phyloP scores from a whole-genome alignment of 1,284 basidiomycete species.

The Ceratobasidium sp. region DNA sequence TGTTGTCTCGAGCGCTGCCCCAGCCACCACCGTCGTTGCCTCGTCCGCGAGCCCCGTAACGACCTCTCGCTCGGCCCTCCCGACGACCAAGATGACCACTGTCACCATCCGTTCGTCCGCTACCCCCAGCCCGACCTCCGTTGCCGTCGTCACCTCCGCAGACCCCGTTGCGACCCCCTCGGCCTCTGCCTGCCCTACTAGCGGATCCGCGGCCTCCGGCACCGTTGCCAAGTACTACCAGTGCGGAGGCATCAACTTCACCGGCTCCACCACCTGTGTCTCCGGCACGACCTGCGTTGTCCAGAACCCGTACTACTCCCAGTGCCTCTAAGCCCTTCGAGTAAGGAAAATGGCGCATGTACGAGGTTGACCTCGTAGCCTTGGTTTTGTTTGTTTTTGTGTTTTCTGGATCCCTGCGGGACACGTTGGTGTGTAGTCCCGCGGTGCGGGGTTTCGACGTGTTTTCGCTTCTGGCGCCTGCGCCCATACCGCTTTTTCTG shows the following conservation, averaged over 20 bases:
- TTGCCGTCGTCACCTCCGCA: not conserved
- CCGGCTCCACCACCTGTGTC: constrained; percentile 38
- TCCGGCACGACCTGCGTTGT: constrained; percentile 32
- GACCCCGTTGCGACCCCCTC: constrained; percentile 13
- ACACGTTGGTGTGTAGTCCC: constrained; percentile 1
- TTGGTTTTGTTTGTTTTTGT: constrained; percentile 8
- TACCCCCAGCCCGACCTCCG: not conserved
- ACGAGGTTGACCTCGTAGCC: not conserved
- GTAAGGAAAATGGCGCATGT: not conserved
- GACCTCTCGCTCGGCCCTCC: not conserved
- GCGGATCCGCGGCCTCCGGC: not conserved
- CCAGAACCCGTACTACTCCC: constrained; percentile 46
- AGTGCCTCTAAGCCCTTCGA: constrained; percentile 37
- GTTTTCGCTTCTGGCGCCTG: constrained; percentile 6
- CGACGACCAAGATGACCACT: not conserved
- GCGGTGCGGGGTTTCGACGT: constrained; percentile 15
- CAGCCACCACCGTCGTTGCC: constrained; percentile 8
- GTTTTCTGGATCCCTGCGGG: constrained; percentile 2
- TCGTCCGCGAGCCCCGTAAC: not conserved
- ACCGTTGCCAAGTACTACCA: constrained; percentile 29
- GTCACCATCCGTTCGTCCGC: not conserved
- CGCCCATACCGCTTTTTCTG: constrained; percentile 16
- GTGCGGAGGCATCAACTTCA: constrained; percentile 43
- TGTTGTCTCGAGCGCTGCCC: not conserved
- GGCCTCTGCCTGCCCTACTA: constrained; percentile 14